Evolutionary conservation across 129 eudicot species (phyloP).

Genomic region (Silybum marianum): DNA sequence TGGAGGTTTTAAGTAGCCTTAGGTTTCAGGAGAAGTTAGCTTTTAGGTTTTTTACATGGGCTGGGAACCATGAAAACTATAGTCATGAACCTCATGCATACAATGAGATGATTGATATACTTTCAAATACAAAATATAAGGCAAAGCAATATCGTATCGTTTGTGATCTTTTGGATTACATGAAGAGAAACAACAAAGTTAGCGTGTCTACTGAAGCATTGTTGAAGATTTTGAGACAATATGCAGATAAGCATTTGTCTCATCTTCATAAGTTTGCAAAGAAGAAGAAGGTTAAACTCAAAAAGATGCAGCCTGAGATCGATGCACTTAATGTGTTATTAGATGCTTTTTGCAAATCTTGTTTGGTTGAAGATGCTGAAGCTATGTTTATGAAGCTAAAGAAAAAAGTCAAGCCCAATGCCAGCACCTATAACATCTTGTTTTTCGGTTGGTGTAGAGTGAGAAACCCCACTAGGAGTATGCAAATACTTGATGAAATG

Average conservation of each 20-base stretch:
- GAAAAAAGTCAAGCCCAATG: constrained; percentile 65
- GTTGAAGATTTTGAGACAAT: constrained; percentile 58
- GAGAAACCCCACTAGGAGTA: constrained; percentile 62
- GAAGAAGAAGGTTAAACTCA: constrained; percentile 79
- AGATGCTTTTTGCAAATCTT: constrained; percentile 83
- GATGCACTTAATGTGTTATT: constrained; percentile 71
- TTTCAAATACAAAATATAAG: constrained; percentile 79
- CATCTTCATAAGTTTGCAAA: constrained; percentile 83
- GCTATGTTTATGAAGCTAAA: constrained; percentile 58
- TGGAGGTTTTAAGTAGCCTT: constrained; percentile 61
- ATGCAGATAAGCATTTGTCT: constrained; percentile 76
- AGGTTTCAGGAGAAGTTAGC: constrained; percentile 74
- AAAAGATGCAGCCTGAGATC: constrained; percentile 73
- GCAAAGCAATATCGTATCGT: constrained; percentile 76
- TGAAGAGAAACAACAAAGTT: constrained; percentile 66
- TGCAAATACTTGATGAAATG: constrained; percentile 80
- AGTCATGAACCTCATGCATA: constrained; percentile 66
- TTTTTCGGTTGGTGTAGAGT: constrained; percentile 96
- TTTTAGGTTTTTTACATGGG: constrained; percentile 89
- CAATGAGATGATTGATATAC: constrained; percentile 75
- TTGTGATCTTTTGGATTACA: constrained; percentile 79
- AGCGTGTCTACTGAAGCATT: constrained; percentile 65
- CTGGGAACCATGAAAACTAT: constrained; percentile 68
- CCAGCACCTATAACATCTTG: constrained; percentile 68
- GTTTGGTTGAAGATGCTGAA: constrained; percentile 83